Base-by-base conservation (phyloP, 225 moss, liverwort and hornwort species). In the Physcomitrellopsis africana region DNA sequence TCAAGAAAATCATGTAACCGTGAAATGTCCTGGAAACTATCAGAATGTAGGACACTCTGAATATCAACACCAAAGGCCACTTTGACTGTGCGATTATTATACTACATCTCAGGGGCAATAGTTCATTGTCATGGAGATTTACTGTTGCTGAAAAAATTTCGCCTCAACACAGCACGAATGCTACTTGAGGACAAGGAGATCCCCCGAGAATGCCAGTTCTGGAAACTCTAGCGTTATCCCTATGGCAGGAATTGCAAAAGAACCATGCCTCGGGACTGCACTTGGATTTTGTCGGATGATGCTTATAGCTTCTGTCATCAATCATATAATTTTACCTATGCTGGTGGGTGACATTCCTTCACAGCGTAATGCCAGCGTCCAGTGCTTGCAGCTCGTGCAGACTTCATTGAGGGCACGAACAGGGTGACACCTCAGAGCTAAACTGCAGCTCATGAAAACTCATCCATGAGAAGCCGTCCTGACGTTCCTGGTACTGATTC, bases 391-490 rank as follows among this genome's bases (percentile, higher is more conserved):
- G 62, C 42, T 45, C 24, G 48, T 77, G 72, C 72, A 63, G 73
- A 58, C 65, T 60, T 64, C 47, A 0, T 44, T 29, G 72, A 44
- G 29, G 42, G 56, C 68, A 63, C 60, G 20, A 45, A 14, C 52
- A 48, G 37, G 45, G 67, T 61, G 62, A 19, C 42, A 51, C 10
- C 72, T 63, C 57, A 55, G 67, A 29, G 53, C 79, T 79, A 72
- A 63, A 83, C 72, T 79, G 79, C 79, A 59, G 66, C 23, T 79
- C 79, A 72, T 79, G 72, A 67, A 24, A 67, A 75, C 61, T 42
- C 67, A 54, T 65, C 54, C 13, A 68, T 15, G 41, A 55, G 43
- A 14, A n/a, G 29, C 58, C 52, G 51, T 46, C 59, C 45, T 65
- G 65, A 61, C 12, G 15, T 49, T 15, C 48, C 11, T 11, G 48